Percentiles rank a stretch among this genome's conserved stretches.
Conservation (phyloP, 2,329 filamentous ascomycete species). For the Cladosporium sp. region DNA sequence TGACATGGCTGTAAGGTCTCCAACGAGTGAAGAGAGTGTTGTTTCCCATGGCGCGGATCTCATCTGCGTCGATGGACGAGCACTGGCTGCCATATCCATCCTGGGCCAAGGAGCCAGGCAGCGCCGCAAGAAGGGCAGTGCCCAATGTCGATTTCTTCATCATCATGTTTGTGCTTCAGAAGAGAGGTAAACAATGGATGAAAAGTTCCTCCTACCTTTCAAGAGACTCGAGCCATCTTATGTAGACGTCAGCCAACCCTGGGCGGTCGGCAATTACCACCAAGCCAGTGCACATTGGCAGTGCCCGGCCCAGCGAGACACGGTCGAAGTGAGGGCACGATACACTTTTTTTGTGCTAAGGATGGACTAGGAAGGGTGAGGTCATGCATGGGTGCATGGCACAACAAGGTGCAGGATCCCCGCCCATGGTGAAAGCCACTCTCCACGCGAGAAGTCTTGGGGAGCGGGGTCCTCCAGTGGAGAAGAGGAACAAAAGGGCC, state of each 20-base stretch:
- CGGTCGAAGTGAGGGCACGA: not conserved
- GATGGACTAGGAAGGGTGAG: not conserved
- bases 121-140: slow-evolving; percentile 12
- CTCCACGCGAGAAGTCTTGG: not conserved
- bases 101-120: slow-evolving; percentile 12
- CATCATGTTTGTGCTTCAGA: slow-evolving; percentile 7
- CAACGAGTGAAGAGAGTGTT: slow-evolving; percentile 48
- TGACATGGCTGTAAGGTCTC: slow-evolving; percentile 44
- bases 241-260: not conserved
- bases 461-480: slow-evolving; percentile 1
- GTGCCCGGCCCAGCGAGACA: not conserved
- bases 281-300: slow-evolving; percentile 6
- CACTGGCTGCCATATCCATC: slow-evolving; percentile 16
- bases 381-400: slow-evolving; percentile 2
- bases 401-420: not conserved
- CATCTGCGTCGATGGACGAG: slow-evolving; percentile 27
- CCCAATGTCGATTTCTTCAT: slow-evolving; percentile 13
- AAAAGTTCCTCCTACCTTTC: not conserved
- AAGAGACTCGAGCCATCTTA: not conserved
- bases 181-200: not conserved
- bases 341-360: slow-evolving; percentile 7
- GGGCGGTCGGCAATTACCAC: not conserved
- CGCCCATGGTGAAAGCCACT: slow-evolving; percentile 3
- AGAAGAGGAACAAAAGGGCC: slow-evolving; percentile 1
- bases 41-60: slow-evolving; percentile 37